Evolutionary conservation across 805 yeast species (phyloP).

Genomic region (Wickerhamomyces bisporus): DNA sequence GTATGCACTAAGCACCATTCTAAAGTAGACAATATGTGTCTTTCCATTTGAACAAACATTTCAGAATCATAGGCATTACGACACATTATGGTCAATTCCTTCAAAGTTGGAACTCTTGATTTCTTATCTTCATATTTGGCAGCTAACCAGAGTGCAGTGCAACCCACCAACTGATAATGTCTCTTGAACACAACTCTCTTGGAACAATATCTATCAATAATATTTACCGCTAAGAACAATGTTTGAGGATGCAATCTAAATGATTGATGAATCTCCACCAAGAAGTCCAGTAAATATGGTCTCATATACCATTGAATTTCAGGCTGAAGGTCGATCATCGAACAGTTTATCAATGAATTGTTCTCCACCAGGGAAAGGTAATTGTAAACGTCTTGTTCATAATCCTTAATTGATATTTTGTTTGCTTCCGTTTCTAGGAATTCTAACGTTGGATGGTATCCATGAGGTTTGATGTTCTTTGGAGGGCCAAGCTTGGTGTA

Average conservation of each 20-base stretch:
- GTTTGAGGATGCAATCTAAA: conserved; percentile 60
- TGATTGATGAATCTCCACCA: conserved; percentile 61
- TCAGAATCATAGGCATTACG: conserved; percentile 57
- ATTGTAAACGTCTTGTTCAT: conserved; percentile 35
- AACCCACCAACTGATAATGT: conserved; percentile 80
- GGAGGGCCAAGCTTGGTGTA: conserved; percentile 26
- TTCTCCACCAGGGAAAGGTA: conserved; percentile 36
- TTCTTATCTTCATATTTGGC: conserved; percentile 70
- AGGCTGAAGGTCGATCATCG: conserved; percentile 80
- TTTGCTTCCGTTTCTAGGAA: conserved; percentile 40
- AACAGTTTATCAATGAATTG: conserved; percentile 22
- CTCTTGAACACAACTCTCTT: conserved; percentile 71
- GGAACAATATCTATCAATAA: conserved; percentile 82
- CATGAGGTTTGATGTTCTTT: conserved; percentile 18
- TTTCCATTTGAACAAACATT: conserved; percentile 74
- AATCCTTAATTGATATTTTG: conserved; percentile 35
- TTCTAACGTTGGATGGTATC: conserved; percentile 36
- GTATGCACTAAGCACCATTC: conserved; percentile 47
- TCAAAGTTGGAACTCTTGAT: conserved; percentile 57
- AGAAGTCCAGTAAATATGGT: conserved; percentile 70
- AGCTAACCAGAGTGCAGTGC: conserved; percentile 86
- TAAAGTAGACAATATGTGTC: conserved; percentile 64
- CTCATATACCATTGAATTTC: conserved; percentile 79
- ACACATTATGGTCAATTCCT: conserved; percentile 61
- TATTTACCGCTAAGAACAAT: conserved; percentile 57